Evolutionary conservation across 2,329 filamentous ascomycete species (phyloP).

Genomic region (Pseudogymnoascus sp.): DNA sequence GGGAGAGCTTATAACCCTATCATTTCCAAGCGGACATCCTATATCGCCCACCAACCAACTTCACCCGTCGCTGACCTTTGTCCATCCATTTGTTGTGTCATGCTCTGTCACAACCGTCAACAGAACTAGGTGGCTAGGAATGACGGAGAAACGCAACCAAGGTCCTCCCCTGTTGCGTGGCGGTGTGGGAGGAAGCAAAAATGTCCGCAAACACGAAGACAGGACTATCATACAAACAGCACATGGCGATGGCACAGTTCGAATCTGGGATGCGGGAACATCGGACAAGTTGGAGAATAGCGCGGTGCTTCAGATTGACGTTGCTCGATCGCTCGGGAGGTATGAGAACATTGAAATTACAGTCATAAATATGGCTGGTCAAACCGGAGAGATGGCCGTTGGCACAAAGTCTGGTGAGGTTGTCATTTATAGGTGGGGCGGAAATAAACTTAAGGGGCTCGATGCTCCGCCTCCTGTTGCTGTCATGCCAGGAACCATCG

Average conservation of each 20-base stretch:
- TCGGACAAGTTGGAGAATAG: conserved; percentile 90
- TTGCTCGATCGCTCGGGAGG: conserved; percentile 74
- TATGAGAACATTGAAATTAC: conserved; percentile 69
- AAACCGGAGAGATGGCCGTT: conserved; percentile 75
- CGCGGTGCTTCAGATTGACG: conserved; percentile 72
- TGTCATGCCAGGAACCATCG: conserved; percentile 60
- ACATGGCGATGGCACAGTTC: conserved; percentile 84
- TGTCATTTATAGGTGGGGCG: conserved; percentile 79
- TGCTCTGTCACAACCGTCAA: conserved; percentile 66
- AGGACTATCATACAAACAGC: conserved; percentile 79
- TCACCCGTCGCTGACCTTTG: conserved; percentile 76
- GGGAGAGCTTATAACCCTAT: conserved; percentile 81
- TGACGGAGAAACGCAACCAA: conserved; percentile 74
- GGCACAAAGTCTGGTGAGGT: conserved; percentile 79
- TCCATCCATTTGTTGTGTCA: conserved; percentile 79
- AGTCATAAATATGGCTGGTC: conserved; percentile 70
- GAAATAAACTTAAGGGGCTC: conserved; percentile 63
- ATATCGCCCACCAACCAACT: conserved; percentile 91
- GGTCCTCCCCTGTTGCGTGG: conserved; percentile 73
- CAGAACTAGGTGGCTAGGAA: conserved; percentile 76
- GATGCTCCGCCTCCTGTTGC: conserved; percentile 45
- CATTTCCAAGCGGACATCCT: conserved; percentile 83
- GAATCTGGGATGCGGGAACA: conserved; percentile 87
- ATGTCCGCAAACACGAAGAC: conserved; percentile 68
- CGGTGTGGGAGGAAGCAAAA: conserved; percentile 62